phyloP scores from a whole-genome alignment of 129 eudicot genomes.

The Erigeron canadensis region DNA sequence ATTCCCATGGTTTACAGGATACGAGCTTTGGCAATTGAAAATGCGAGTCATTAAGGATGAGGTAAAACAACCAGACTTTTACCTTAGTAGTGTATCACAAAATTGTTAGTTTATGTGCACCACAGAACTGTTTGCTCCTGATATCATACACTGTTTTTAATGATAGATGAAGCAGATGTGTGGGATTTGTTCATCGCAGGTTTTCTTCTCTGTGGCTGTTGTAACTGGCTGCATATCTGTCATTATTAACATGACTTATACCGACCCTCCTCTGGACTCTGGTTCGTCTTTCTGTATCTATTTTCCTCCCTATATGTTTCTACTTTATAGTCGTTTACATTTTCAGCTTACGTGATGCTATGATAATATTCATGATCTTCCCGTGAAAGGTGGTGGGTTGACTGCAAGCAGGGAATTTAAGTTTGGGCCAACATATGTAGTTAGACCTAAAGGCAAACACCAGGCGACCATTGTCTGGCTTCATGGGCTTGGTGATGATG shows the following conservation, averaged over 20 bases:
- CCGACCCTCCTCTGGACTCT: conserved; percentile 42
- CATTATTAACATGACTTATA: conserved; percentile 48
- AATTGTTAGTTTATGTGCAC: conserved; percentile 13
- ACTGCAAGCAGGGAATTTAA: conserved; percentile 42
- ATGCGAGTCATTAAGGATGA: not conserved
- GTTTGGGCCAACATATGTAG: conserved; percentile 68
- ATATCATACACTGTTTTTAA: conserved; percentile 16
- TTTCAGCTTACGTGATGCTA: not conserved
- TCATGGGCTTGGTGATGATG: conserved; percentile 87
- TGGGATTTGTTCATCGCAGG: conserved; percentile 37
- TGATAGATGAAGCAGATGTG: conserved; percentile 15
- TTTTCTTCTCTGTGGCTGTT: conserved; percentile 27
- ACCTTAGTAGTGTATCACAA: not conserved
- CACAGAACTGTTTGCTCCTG: conserved; percentile 14
- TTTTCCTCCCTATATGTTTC: not conserved
- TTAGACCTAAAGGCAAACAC: conserved; percentile 76
- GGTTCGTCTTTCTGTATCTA: conserved; percentile 40
- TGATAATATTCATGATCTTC: conserved; percentile 1
- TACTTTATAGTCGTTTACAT: not conserved
- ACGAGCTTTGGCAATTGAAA: conserved; percentile 14
- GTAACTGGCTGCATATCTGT: conserved; percentile 27
- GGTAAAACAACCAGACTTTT: not conserved
- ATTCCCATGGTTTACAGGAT: conserved; percentile 20
- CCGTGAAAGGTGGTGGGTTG: conserved; percentile 39
- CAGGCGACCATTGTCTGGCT: conserved; percentile 78